Percentiles rank a stretch among this genome's conserved stretches.
These are phyloP conservation scores for Apiospora pterosperma DNA, from an alignment of 2,329 filamentous ascomycete genomes.

Conservation along the genomic window DNA sequence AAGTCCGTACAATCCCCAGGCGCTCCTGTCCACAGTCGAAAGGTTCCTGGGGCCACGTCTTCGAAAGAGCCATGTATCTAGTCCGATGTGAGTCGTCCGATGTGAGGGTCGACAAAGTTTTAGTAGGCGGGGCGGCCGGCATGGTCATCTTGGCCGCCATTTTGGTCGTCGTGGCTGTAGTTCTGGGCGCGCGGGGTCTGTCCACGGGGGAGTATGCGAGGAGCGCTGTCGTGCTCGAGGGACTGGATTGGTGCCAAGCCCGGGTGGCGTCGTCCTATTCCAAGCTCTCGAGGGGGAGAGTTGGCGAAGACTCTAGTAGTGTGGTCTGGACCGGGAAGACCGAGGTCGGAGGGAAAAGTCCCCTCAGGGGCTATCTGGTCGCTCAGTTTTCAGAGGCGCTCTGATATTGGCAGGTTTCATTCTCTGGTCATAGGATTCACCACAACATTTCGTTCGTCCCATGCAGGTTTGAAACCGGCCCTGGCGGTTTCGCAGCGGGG, in stretches of 20 bases:
- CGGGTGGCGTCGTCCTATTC: not conserved
- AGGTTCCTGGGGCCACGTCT: not conserved
- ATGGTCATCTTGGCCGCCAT: not conserved
- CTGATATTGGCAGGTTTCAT: too few species aligned
- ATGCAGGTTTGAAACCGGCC: too few species aligned
- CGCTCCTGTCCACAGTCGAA: not conserved
- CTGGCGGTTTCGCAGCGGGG: too few species aligned
- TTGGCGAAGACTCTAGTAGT: not conserved
- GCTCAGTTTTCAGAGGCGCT: not conserved
- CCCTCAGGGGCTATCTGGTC: not conserved
- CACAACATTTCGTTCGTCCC: too few species aligned
- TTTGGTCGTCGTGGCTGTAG: not conserved
- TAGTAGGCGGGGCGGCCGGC: not conserved
- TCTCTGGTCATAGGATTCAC: too few species aligned
- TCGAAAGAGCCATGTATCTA: too few species aligned
- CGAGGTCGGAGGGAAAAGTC: not conserved
- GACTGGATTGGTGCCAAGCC: not conserved
- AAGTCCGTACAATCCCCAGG: not conserved
- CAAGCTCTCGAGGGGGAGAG: not conserved
- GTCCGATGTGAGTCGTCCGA: not conserved
- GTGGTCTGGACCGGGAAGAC: not conserved
- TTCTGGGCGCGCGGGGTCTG: not conserved
- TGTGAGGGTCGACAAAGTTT: not conserved
- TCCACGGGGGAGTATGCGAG: too few species aligned
- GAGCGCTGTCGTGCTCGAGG: not conserved